phyloP scores from a whole-genome alignment of 2,329 filamentous ascomycete genomes.

The Diaporthe ampelina region DNA sequence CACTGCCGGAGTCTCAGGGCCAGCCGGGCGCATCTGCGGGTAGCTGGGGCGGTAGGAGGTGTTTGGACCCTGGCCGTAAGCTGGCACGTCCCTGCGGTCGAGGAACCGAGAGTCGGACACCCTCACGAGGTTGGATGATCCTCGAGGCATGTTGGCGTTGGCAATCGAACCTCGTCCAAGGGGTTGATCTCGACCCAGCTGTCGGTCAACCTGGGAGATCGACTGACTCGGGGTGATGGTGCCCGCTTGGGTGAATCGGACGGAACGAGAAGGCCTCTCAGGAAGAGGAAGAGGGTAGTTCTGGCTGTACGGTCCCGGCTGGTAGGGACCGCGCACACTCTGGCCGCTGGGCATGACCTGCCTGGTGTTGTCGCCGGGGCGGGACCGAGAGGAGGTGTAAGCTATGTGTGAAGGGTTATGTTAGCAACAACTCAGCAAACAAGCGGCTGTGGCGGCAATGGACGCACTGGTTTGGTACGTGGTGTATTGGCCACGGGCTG shows the following conservation, averaged over 20 bases:
- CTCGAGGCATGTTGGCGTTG: background rate
- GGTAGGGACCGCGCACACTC: background rate
- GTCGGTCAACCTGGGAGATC: background rate
- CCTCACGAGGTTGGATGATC: background rate
- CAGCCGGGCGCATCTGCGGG: too few species aligned
- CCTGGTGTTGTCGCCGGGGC: background rate
- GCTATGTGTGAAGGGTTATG: background rate
- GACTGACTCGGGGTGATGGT: background rate
- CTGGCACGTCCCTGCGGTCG: background rate
- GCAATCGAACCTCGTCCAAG: background rate
- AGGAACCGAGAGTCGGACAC: background rate
- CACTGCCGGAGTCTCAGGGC: background rate
- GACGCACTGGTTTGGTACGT: background rate
- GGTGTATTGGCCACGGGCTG: background rate
- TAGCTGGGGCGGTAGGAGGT: background rate
- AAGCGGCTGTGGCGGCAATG: background rate
- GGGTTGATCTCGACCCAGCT: too few species aligned
- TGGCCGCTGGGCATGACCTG: background rate
- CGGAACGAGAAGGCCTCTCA: background rate
- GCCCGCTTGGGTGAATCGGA: too few species aligned
- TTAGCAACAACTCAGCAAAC: background rate
- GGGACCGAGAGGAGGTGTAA: background rate
- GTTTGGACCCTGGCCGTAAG: background rate
- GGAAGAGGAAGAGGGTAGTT: background rate
- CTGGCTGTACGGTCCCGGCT: background rate